Percentiles rank a stretch among this genome's conserved stretches.
phyloP scores from a whole-genome alignment of 2,329 filamentous ascomycete species.

The Colletotrichum acutatum region DNA sequence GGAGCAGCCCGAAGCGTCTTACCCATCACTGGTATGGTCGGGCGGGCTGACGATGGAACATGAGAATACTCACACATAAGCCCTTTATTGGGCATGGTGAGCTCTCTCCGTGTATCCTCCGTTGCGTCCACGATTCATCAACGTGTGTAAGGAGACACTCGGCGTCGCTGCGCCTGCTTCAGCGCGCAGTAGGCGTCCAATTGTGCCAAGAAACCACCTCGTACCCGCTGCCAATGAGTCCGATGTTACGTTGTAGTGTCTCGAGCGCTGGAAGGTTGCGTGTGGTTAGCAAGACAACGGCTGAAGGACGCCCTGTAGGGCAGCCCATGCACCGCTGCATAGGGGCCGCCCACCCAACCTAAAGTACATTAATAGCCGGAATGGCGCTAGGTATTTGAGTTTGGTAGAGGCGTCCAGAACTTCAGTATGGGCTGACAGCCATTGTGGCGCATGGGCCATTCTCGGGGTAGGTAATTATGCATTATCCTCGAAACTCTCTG shows the following conservation, averaged over 20 bases:
- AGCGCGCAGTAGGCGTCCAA: constrained; percentile 2
- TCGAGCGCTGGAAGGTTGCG: constrained; percentile 6
- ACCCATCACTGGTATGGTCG: neutral
- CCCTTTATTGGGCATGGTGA: neutral
- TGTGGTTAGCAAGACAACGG: constrained; percentile 10
- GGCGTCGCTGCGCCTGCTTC: neutral
- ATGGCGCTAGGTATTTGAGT: neutral
- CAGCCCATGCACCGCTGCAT: neutral
- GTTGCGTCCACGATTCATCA: neutral
- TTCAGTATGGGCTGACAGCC: constrained; percentile 1
- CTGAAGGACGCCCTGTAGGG: constrained; percentile 26
- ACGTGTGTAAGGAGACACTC: neutral
- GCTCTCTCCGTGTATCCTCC: neutral
- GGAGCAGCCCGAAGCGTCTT: neutral
- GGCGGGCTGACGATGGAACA: constrained; percentile 3
- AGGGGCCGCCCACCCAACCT: neutral
- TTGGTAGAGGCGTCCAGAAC: neutral
- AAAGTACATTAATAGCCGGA: neutral
- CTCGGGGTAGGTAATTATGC: neutral
- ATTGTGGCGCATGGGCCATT: constrained; percentile 10
- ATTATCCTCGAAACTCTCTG: constrained; percentile 4
- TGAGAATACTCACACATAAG: constrained; percentile 2
- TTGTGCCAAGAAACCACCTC: constrained; percentile 14
- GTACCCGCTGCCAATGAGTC: constrained; percentile 8
- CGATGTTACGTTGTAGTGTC: constrained; percentile 33